Evolutionary conservation across 2,329 filamentous ascomycete genomes (phyloP), one percentile per base, ranked within the genome.

Genomic region (Fusarium redolens): DNA sequence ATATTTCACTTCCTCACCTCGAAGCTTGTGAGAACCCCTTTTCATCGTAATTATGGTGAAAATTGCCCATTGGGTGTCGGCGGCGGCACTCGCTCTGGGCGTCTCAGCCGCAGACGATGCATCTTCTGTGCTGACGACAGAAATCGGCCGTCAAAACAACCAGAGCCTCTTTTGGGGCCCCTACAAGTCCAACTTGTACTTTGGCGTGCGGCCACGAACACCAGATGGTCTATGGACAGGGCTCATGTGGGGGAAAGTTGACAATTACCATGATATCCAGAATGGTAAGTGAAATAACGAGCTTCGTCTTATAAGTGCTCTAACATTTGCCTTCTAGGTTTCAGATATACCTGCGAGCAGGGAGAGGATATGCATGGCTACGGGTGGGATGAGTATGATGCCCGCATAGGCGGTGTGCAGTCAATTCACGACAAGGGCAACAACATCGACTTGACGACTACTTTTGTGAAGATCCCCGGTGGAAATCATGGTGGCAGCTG

Each of bases 381-480:
- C 81, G 96, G 96, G 70, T 99, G 96, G 96, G 95, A 98, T 78
- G 94, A 97, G 81, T 99, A 97, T 81, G 96, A 99, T 82, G 92
- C 95, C 28, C 89, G 96, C 65, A 92, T 88, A 63, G 96, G 96
- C 70, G 96, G 96, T 62, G 87, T 93, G 28, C 94, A 99, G 83
- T 93, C 93, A 1, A 96, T 99, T 67, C 94, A 97, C 79, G 96
- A 99, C 81, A 91, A 92, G 60, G 92, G 90, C 54, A 99, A 99
- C 83, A 89, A 89, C 64, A 88, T 99, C 74, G 95, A 98, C 83
- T 89, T 99, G 71, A 97, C 93, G 13, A 98, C 96, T 47, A 93
- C 94, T 57, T 98, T 98, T 82, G 91, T 98, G 79, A 99, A 98
- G 83, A 88, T 97, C 40, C 93, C 95, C 4, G 95, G 95, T 28